Conservation (phyloP, 2,329 filamentous ascomycete species). For the Claviceps sp. region DNA sequence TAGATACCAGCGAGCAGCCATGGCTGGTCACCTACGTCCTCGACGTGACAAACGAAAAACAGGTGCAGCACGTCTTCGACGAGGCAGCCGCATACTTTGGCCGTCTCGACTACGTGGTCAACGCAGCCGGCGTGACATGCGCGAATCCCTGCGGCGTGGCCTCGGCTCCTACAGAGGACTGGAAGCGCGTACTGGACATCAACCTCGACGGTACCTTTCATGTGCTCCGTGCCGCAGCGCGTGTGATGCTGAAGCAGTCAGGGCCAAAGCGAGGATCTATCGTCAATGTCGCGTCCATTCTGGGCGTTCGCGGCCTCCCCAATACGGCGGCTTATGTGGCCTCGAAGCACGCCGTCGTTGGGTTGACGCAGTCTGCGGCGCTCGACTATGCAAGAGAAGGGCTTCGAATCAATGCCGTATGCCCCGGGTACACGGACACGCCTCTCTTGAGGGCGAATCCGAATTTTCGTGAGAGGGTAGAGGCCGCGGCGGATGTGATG, state of each 20-base stretch:
- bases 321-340: slow-evolving; percentile 32
- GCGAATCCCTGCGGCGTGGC: slow-evolving; percentile 23
- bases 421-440: slow-evolving; percentile 36
- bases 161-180: slow-evolving; percentile 23
- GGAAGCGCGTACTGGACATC: slow-evolving; percentile 26
- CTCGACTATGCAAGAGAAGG: slow-evolving; percentile 34
- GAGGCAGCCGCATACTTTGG: slow-evolving; percentile 18
- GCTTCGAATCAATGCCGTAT: slow-evolving; percentile 49
- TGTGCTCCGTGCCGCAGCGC: slow-evolving; percentile 21
- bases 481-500: slow-evolving; percentile 12
- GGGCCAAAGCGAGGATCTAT: not conserved
- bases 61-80: slow-evolving; percentile 11
- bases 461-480: not conserved
- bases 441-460: slow-evolving; percentile 19
- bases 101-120: slow-evolving; percentile 27
- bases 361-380: slow-evolving; percentile 40
- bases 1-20: not conserved
- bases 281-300: slow-evolving; percentile 19
- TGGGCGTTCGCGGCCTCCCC: slow-evolving; percentile 29
- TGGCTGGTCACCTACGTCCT: slow-evolving; percentile 4
- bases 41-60: slow-evolving; percentile 19
- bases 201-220: slow-evolving; percentile 31
- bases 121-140: slow-evolving; percentile 25
- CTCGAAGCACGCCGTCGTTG: slow-evolving; percentile 40
- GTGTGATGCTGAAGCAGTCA: not conserved